Evolutionary conservation across 768 basidiomycete species (phyloP), one percentile per base, ranked within the genome.

Genomic region (Porphyrellus cyaneotinctus): DNA sequence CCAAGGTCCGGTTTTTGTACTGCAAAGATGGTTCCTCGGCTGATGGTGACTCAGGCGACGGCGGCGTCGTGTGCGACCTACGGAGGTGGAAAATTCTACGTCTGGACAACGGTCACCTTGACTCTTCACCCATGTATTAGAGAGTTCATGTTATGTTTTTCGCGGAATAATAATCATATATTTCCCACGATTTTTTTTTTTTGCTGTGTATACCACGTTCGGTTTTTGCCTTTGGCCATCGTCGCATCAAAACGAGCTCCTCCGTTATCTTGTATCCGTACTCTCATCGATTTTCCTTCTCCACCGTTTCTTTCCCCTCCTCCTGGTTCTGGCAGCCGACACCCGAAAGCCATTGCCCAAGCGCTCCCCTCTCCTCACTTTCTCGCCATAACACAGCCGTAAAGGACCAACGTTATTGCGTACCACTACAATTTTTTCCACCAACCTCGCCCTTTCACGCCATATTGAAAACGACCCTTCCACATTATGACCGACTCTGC

Each of bases 401-500:
- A 65, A 58, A 58, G 51, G 51, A 54, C 33, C 53, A 55, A 50
- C 58, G 38, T 57, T 56, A 62, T 55, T 64, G 56, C 53, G 52
- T 43, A 44, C 44, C 43, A 15, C 45, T 47, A 51, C n/a, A n/a
- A 39, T 64, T 69, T 69, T 70, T 61, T 67, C 56, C 53, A 43
- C 59, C 57, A 46, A 52, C 52, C 48, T 55, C 56, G 46, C 51
- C 43, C 52, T 24, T 49, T 59, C 54, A 45, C 61, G 35, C 59
- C 69, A 44, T 32, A 39, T 38, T 36, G 41, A 46, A 32, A 54
- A 53, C 59, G 53, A 43, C 58, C 23, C 38, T n/a, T n/a, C n/a
- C 36, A 30, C 69, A 64, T 42, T 51, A 90, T 90, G 88, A 84
- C 88, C 67, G 88, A 91, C 65, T 76, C 84, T 61, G 75, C 82